Percentiles rank a stretch among this genome's conserved stretches.
Conservation (phyloP, 345 rosid genomes). For the Pugionium cornutum region DNA sequence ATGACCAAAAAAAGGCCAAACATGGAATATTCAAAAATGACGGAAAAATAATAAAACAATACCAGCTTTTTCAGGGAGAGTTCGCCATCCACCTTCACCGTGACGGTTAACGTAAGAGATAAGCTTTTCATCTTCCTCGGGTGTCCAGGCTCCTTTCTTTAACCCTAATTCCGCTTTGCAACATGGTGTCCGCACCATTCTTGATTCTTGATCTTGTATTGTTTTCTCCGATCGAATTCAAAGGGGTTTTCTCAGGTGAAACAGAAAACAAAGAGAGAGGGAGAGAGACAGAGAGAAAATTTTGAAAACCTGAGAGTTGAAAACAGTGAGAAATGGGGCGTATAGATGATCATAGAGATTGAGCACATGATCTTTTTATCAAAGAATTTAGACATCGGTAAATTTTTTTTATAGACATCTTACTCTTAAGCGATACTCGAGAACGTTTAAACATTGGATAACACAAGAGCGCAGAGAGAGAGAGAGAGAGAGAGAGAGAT, state of each 20-base stretch:
- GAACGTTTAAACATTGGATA: conserved; percentile 3
- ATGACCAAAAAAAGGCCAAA: conserved; percentile 2
- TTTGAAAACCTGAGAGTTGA: conserved; percentile 27
- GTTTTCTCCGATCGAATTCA: neutral
- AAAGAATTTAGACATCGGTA: conserved; percentile 37
- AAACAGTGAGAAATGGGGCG: conserved; percentile 24
- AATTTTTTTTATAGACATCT: conserved; percentile 38
- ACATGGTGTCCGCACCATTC: conserved; percentile 48
- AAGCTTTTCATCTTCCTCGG: conserved; percentile 55
- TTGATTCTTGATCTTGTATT: conserved; percentile 25
- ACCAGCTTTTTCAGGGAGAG: conserved; percentile 56
- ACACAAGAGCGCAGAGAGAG: conserved; percentile 12
- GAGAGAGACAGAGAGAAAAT: neutral
- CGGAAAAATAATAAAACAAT: conserved; percentile 1
- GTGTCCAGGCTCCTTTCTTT: conserved; percentile 57
- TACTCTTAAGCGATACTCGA: conserved; percentile 19
- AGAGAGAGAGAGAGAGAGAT: neutral
- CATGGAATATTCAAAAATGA: conserved; percentile 23
- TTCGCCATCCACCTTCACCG: conserved; percentile 59
- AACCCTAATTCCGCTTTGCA: conserved; percentile 38
- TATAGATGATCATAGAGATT: conserved; percentile 27
- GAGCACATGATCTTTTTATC: conserved; percentile 44
- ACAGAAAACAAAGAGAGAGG: conserved; percentile 4
- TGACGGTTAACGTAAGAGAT: conserved; percentile 42
- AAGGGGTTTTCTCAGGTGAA: conserved; percentile 19